A percentile compares a stretch with the other conserved stretches of the same genome.
phyloP scores from a whole-genome alignment of 2,329 filamentous ascomycete genomes.

The Cercospora sojina region DNA sequence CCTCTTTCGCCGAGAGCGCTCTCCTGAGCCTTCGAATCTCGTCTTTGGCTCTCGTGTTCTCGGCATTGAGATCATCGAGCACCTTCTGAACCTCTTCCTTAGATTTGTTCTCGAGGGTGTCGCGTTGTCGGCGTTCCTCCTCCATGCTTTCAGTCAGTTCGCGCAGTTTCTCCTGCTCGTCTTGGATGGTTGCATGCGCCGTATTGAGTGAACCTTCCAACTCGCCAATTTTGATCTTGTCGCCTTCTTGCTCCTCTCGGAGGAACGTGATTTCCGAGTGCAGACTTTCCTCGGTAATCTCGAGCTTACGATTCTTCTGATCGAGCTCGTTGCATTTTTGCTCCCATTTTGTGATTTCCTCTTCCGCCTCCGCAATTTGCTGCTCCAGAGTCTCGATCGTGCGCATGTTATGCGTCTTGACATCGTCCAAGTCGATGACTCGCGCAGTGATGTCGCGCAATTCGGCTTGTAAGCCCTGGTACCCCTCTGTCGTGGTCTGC shows the following conservation, averaged over 20 bases:
- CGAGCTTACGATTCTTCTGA: conserved; percentile 80
- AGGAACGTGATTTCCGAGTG: conserved; percentile 94
- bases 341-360: conserved; percentile 82
- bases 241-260: conserved; percentile 91
- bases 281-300: conserved; percentile 87
- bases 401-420: conserved; percentile 73
- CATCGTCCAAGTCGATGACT: conserved; percentile 83
- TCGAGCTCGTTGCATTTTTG: conserved; percentile 80
- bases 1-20: conserved; percentile 76
- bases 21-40: conserved; percentile 80
- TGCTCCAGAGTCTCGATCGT: conserved; percentile 80
- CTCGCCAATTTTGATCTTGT: conserved; percentile 97
- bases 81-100: conserved; percentile 94
- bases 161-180: conserved; percentile 70
- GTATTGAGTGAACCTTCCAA: conserved; percentile 79
- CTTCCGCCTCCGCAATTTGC: conserved; percentile 79
- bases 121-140: conserved; percentile 80
- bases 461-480: conserved; percentile 86
- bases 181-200: conserved; percentile 74
- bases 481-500: conserved; percentile 77
- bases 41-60: conserved; percentile 78
- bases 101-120: conserved; percentile 81
- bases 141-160: conserved; percentile 63
- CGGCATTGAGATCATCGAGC: conserved; percentile 86
- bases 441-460: conserved; percentile 90